Evolutionary conservation across 495 filamentous ascomycete genomes (phyloP), one percentile per base, ranked within the genome.

Genomic region (Talaromyces liani): DNA sequence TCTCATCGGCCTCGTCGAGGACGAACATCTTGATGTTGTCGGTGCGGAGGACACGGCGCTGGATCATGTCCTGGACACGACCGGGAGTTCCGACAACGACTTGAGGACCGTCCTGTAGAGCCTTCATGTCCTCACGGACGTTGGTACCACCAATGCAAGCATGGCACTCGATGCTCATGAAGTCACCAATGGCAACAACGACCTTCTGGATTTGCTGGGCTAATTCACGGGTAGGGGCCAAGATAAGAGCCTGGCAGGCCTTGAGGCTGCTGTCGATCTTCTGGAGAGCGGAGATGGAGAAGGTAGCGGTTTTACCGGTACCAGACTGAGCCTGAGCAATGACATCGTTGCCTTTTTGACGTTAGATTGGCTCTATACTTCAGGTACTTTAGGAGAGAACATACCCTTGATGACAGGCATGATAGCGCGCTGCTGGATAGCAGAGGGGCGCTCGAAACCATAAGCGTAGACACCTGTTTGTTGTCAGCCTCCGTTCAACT

Each of bases 351-450:
- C 93, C 93, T 96, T 71, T n/a, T n/a, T n/a, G n/a, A n/a, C n/a
- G n/a, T n/a, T n/a, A n/a, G n/a, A n/a, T n/a, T n/a, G n/a, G n/a
- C n/a, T n/a, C n/a, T n/a, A n/a, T n/a, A n/a, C n/a, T n/a, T n/a
- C n/a, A n/a, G n/a, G n/a, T n/a, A n/a, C n/a, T n/a, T n/a, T n/a
- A n/a, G n/a, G n/a, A n/a, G 2, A 34, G 24, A 59, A 84, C 90
- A 73, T 84, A 97, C 94, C 94, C 85, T 98, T 96, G 84, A 97
- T 97, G 74, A 98, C 93, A 67, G 93, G 94, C 89, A 97, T 94
- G 79, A 98, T 98, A 68, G 94, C 94, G 72, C 95, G 93, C 86
- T 96, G 91, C 88, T 98, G 94, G 66, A 98, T 97, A 77, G 94
- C 95, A 82, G 94, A 98, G 41, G 94, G 94, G 67, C 93, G 91